Base-by-base conservation (phyloP, 163 green algal genomes). In the Scenedesmus sp. region DNA sequence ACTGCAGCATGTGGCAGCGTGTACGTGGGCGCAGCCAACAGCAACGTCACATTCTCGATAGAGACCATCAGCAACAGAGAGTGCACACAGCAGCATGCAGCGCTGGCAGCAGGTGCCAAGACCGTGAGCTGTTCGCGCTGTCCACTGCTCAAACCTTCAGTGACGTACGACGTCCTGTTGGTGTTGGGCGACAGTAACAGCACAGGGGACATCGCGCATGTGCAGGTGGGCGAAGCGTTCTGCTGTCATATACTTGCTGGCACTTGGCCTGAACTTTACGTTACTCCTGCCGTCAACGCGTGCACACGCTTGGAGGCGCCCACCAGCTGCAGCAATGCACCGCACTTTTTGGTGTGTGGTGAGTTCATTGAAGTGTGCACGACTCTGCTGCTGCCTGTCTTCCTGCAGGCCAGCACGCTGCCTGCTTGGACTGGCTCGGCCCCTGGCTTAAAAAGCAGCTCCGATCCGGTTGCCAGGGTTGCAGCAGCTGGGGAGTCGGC, bases 51-150 rank as follows among this genome's bases (percentile, higher is more conserved):
- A 2, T 91, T 91, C 87, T 86, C 87, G 13, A 62, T 91, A 10
- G 57, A 8, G 4, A 77, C 57, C 9, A 18, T 67, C 8, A 20
- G 10, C 74, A 87, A 26, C 85, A 55, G 34, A 59, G 85, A 90
- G 66, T 90, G 85, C 46, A n/a, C 64, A 12, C 73, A 64, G 18
- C 85, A 91, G 73, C 77, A 62, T 66, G 55, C 87, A 60, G 23
- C 20, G 5, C 9, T 23, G 10, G 73, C 55, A 13, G 59, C 73
- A 52, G 74, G 87, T 1, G 60, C n/a, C 23, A 26, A 46, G 55
- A 59, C 10, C 13, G 26, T 60, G 79, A 92, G 88, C 81, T 92
- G 89, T 34, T 54, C 55, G 18, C 67, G 89, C 15, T 92, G 89
- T 56, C 89, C 89, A 10, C 0, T 57, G 54, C 67, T 92, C 57